Conservation (phyloP, 2,329 filamentous ascomycete species). For the Phaeosphaeria sp. region DNA sequence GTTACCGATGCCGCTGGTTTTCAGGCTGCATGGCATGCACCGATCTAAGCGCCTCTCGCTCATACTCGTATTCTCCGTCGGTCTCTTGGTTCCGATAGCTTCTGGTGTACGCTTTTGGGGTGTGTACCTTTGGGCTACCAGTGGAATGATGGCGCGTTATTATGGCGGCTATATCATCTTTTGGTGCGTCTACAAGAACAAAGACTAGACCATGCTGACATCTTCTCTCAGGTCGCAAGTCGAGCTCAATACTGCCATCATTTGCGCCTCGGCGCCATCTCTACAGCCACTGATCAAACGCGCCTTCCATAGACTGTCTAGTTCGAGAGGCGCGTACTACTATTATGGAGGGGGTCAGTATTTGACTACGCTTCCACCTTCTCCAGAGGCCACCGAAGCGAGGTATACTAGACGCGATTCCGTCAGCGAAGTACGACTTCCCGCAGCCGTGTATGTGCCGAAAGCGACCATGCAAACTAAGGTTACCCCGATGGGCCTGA, state of each 20-base stretch:
- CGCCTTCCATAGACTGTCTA: slow-evolving; percentile 15
- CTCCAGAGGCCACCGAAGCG: not conserved
- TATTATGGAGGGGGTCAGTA: slow-evolving; percentile 7
- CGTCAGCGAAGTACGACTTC: slow-evolving; percentile 7
- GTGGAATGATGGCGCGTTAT: slow-evolving; percentile 16
- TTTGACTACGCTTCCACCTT: not conserved
- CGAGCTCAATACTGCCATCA: slow-evolving; percentile 35
- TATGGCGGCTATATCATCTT: slow-evolving; percentile 21
- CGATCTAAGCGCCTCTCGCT: slow-evolving; percentile 27
- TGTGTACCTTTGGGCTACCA: slow-evolving; percentile 23
- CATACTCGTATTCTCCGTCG: slow-evolving; percentile 30
- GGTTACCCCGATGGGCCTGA: not conserved
- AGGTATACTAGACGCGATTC: not conserved
- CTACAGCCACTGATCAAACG: slow-evolving; percentile 28
- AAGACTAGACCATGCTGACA: not conserved
- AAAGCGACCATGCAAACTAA: not conserved
- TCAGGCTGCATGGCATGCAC: slow-evolving; percentile 28
- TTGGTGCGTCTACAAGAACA: not conserved
- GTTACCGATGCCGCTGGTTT: slow-evolving; percentile 30
- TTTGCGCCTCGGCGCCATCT: slow-evolving; percentile 31
- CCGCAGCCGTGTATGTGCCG: not conserved
- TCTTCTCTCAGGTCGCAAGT: slow-evolving; percentile 16
- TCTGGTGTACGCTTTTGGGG: slow-evolving; percentile 25
- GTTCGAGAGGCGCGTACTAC: slow-evolving; percentile 14
- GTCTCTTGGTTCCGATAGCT: slow-evolving; percentile 29